Conservation (phyloP, 257 asterid genomes). For the Echium plantagineum region DNA sequence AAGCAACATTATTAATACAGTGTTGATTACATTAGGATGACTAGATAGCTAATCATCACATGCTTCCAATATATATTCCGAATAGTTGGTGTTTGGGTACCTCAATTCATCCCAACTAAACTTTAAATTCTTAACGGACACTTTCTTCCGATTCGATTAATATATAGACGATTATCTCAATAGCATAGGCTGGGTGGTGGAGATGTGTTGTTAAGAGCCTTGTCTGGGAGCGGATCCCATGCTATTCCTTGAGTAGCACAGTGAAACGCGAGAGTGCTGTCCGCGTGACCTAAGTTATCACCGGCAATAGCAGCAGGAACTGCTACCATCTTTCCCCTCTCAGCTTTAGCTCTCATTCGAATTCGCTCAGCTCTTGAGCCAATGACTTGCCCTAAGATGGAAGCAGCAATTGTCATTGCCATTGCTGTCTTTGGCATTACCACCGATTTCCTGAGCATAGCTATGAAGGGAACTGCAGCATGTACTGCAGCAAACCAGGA, state of each 20-base stretch:
- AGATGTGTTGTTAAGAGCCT: conserved; percentile 22
- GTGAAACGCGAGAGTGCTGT: conserved; percentile 19
- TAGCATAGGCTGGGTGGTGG: conserved; percentile 44
- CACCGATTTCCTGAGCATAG: conserved; percentile 80
- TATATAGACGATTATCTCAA: conserved; percentile 16
- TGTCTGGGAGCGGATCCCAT: conserved; percentile 28
- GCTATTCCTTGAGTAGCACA: conserved; percentile 25
- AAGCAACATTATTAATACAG: too few relatives aligned
- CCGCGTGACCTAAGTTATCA: conserved; percentile 20
- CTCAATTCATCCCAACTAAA: too few relatives aligned
- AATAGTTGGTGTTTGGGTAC: too few relatives aligned
- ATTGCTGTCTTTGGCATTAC: conserved; percentile 78
- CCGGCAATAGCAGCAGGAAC: conserved; percentile 13
- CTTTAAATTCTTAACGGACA: too few relatives aligned
- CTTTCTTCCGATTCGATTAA: background rate
- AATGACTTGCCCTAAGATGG: conserved; percentile 61
- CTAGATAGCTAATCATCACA: too few relatives aligned
- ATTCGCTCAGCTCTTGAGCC: conserved; percentile 79
- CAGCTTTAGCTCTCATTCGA: conserved; percentile 41
- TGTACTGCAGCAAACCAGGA: conserved; percentile 82
- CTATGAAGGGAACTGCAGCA: conserved; percentile 86
- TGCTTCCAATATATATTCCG: too few relatives aligned
- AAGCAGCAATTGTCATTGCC: conserved; percentile 74
- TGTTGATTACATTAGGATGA: too few relatives aligned
- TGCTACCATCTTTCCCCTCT: conserved; percentile 28